Conservation (phyloP, 352 stramenopile genomes). For the Pythium aphanidermatum region DNA sequence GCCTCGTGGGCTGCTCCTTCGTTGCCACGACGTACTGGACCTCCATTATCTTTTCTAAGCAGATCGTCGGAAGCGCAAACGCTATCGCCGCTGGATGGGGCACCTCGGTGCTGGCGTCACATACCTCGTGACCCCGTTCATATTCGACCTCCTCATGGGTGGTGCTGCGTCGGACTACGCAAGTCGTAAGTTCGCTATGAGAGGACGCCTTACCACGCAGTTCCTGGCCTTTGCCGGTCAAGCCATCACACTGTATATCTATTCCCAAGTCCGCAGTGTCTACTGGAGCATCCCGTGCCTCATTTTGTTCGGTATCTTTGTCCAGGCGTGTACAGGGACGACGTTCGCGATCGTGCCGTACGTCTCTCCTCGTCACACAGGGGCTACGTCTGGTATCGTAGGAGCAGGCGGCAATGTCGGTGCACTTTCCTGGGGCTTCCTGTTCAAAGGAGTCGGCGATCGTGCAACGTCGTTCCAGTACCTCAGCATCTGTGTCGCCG, state of each 20-base stretch:
- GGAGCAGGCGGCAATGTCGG: conserved; percentile 47
- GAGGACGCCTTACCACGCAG: conserved; percentile 78
- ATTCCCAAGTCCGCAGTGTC: conserved; percentile 46
- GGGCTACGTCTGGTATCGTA: conserved; percentile 42
- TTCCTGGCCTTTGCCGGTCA: conserved; percentile 66
- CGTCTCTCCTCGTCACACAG: conserved; percentile 34
- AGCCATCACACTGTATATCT: conserved; percentile 78
- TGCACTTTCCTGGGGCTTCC: conserved; percentile 34
- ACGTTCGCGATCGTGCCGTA: conserved; percentile 62
- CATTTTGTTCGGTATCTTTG: conserved; percentile 88
- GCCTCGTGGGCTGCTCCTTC: conserved; percentile 90
- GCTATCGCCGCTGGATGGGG: conserved; percentile 90
- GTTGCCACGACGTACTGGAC: conserved; percentile 93
- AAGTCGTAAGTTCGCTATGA: conserved; percentile 78
- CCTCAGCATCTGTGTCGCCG: conserved; percentile 30
- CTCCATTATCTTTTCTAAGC: conserved; percentile 89
- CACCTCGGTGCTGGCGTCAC: conserved; percentile 87
- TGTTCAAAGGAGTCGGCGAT: conserved; percentile 35
- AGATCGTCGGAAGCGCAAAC: conserved; percentile 92
- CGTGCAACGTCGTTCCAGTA: conserved; percentile 31
- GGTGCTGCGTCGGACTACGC: conserved; percentile 76
- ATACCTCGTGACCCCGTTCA: conserved; percentile 80
- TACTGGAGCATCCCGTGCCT: conserved; percentile 65
- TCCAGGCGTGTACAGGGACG: conserved; percentile 59
- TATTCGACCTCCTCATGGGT: conserved; percentile 89